Base-by-base conservation (phyloP, 305 asterid species). In the Striga hermonthica region DNA sequence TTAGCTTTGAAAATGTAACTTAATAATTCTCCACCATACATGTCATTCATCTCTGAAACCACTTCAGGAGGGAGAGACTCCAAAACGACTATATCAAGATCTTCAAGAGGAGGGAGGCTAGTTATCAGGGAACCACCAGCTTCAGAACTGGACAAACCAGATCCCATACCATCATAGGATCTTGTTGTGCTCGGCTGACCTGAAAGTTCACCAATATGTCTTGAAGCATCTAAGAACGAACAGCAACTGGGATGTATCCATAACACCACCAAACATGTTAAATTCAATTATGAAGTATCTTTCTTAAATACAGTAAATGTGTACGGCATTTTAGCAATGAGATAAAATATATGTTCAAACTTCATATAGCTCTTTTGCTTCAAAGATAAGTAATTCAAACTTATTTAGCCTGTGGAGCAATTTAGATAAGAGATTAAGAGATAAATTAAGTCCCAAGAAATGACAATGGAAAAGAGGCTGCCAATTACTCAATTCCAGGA, bases 21-120 rank as follows among this genome's bases (percentile, higher is more conserved):
- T 49, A 60, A 67, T 76, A 93, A 75, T 79, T 84, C 76, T 60
- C 99, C 99, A 55, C 81, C 85, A 70, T 93, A 93, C 90, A 93
- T 76, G 57, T 74, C 81, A 80, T 93, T 84, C 55, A 93, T 86
- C 74, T 93, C 99, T 62, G 96, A 78, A 74, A 90, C 64, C 65
- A 93, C 81, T 62, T 90, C 95, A 60, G 86, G 95, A 71, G 99
- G 97, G 67, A 93, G 95, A 77, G 83, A 80, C 81, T 85, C 89
- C 72, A 93, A 67, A 75, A 93, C 95, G 66, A 82, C 83, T 66
- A 90, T 66, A 76, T 93, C 96, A 66, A 93, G 87, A 73, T 90
- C 97, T 62, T 79, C 79, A 65, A 93, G 79, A 75, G 87, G 84
- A 78, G 99, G 99, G 71, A 85, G 92, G 71, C 70, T 67, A 61